These are phyloP conservation scores for Starmera quercuum DNA, from an alignment of 805 yeast genomes.

Conservation along the genomic window DNA sequence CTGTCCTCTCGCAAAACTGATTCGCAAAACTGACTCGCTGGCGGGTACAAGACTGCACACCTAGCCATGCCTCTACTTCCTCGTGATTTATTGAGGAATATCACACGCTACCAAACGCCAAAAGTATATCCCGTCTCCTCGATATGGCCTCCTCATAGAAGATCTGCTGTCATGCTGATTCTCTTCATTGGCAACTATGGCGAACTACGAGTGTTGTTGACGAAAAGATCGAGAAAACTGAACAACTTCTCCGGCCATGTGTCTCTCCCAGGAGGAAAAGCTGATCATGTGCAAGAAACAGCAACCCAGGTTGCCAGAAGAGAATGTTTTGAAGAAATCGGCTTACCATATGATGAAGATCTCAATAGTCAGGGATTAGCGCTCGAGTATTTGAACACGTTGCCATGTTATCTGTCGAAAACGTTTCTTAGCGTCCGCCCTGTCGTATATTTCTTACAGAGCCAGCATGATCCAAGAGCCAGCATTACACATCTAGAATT, in stretches of 20 bases:
- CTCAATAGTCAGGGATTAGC: slow-evolving; percentile 41
- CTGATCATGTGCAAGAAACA: slow-evolving; percentile 58
- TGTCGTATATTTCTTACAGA: slow-evolving; percentile 55
- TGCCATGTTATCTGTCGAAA: slow-evolving; percentile 79
- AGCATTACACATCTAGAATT: slow-evolving; percentile 28
- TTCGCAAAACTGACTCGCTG: no score
- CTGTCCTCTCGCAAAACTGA: no score
- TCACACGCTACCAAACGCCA: slow-evolving; percentile 9
- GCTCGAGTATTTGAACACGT: slow-evolving; percentile 49
- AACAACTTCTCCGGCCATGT: slow-evolving; percentile 82
- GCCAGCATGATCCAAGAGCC: slow-evolving; percentile 16
- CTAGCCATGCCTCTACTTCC: neutral
- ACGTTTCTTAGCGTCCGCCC: slow-evolving; percentile 83
- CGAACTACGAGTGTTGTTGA: slow-evolving; percentile 69
- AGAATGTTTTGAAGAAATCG: slow-evolving; percentile 85
- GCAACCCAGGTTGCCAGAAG: slow-evolving; percentile 73
- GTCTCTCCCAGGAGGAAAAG: slow-evolving; percentile 91
- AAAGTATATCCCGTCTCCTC: slow-evolving; percentile 24
- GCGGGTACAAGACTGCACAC: no score
- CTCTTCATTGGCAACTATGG: slow-evolving; percentile 67
- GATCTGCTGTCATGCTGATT: slow-evolving; percentile 75
- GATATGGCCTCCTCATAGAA: slow-evolving; percentile 65
- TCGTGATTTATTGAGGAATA: slow-evolving; percentile 11
- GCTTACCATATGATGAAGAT: slow-evolving; percentile 44
- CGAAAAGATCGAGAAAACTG: slow-evolving; percentile 66